Evolutionary conservation across 805 yeast species (phyloP).

Genomic region (Gaillardinia entomophila): DNA sequence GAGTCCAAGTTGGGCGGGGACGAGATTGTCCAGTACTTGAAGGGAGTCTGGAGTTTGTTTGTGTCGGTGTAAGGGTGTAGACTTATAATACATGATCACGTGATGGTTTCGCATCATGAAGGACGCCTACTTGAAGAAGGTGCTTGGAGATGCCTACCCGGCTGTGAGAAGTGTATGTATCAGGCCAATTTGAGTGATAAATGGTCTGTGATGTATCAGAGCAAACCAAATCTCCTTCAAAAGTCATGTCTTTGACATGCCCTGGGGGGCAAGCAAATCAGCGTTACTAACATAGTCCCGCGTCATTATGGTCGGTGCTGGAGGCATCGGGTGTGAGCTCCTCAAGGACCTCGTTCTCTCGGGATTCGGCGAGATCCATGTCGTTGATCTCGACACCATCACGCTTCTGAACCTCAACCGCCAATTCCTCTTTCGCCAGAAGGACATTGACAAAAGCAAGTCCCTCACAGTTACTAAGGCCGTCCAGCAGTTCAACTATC

Average conservation of each 20-base stretch:
- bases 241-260: too few relatives aligned
- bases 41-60: conserved; percentile 71
- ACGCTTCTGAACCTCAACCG: conserved; percentile 89
- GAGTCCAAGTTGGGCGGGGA: conserved; percentile 77
- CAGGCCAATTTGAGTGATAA: background rate
- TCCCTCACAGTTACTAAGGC: conserved; percentile 80
- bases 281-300: conserved; percentile 32
- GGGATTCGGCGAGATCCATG: conserved; percentile 82
- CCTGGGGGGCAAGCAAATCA: too few relatives aligned
- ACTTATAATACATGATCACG: too few relatives aligned
- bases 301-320: conserved; percentile 87
- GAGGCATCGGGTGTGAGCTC: conserved; percentile 94
- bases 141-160: conserved; percentile 36
- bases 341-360: conserved; percentile 72
- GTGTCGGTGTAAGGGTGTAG: conserved; percentile 41
- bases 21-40: conserved; percentile 70
- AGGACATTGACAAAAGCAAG: conserved; percentile 86
- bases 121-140: conserved; percentile 36
- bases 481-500: conserved; percentile 64
- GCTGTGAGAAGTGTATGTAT: conserved; percentile 15
- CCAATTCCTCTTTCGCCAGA: conserved; percentile 84
- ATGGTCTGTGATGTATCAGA: too few relatives aligned
- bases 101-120: conserved; percentile 20
- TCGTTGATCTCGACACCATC: conserved; percentile 93
- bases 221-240: too few relatives aligned